Evolutionary conservation across 1,284 basidiomycete species (phyloP).

Genomic region (Entoloma clypeatum): DNA sequence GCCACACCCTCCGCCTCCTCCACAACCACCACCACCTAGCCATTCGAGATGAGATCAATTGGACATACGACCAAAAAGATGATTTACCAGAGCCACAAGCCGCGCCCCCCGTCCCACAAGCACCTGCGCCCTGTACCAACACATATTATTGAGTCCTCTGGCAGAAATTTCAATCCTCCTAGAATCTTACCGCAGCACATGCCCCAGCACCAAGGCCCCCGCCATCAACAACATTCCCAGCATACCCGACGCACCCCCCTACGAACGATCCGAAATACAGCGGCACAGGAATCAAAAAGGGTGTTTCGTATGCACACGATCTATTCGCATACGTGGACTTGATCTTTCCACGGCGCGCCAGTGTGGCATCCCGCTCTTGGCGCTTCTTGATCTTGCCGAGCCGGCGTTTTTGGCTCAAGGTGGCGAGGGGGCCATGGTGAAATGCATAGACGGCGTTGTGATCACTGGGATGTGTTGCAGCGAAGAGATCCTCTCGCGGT

Average conservation of each 20-base stretch:
- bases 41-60: constrained; percentile 13
- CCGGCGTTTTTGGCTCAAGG: constrained; percentile 8
- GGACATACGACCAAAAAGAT: neutral
- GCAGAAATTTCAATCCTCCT: neutral
- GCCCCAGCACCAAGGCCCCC: constrained; percentile 11
- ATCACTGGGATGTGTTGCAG: constrained; percentile 38
- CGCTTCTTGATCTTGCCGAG: constrained; percentile 15
- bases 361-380: constrained; percentile 20
- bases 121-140: constrained; percentile 14
- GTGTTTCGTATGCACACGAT: constrained; percentile 20
- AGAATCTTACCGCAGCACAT: constrained; percentile 18
- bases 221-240: constrained; percentile 14
- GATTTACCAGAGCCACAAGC: constrained; percentile 12
- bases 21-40: constrained; percentile 13
- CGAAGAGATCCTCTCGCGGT: constrained; percentile 19
- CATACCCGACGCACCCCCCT: constrained; percentile 19
- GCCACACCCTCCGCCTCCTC: constrained; percentile 15
- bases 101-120: constrained; percentile 16
- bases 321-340: constrained; percentile 6
- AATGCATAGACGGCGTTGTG: constrained; percentile 37
- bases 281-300: constrained; percentile 35
- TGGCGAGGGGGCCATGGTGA: constrained; percentile 18
- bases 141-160: neutral
- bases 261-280: constrained; percentile 18
- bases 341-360: constrained; percentile 17